These are phyloP conservation scores for Melanomma pulvis-pyrius DNA, from an alignment of 495 filamentous ascomycete species.

Conservation along the genomic window DNA sequence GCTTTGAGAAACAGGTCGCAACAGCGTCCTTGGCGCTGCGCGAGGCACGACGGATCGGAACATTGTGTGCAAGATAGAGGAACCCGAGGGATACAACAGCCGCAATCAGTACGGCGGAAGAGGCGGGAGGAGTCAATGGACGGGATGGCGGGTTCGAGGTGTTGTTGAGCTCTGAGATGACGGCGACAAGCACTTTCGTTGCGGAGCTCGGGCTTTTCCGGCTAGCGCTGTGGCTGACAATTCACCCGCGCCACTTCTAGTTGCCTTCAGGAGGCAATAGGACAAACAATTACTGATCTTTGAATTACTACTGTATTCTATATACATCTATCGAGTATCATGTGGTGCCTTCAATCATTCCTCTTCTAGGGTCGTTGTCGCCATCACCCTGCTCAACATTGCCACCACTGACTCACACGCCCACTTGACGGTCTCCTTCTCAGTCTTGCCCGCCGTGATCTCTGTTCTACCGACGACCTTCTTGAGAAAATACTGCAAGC, in stretches of 20 bases:
- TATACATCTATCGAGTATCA: conserved; percentile 3
- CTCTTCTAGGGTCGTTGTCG: conserved; percentile 13
- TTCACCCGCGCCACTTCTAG: background rate
- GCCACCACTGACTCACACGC: conserved; percentile 68
- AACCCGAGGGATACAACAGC: conserved; percentile 37
- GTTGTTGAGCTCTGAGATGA: conserved; percentile 22
- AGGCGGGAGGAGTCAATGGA: conserved; percentile 38
- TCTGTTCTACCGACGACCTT: conserved; percentile 74
- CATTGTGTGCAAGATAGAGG: conserved; percentile 55
- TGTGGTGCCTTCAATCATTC: background rate
- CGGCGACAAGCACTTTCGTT: conserved; percentile 20
- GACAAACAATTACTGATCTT: conserved; percentile 1
- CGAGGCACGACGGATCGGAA: conserved; percentile 72
- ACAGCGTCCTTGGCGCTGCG: conserved; percentile 65
- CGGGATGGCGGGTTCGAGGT: conserved; percentile 18
- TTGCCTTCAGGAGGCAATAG: background rate
- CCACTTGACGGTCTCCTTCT: conserved; percentile 68
- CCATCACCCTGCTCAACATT: conserved; percentile 37
- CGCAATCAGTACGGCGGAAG: conserved; percentile 32
- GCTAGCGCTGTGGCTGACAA: conserved; percentile 9
- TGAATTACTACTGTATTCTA: background rate
- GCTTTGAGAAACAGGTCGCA: conserved; percentile 53
- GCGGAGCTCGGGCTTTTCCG: conserved; percentile 17
- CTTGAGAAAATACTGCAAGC: conserved; percentile 76
- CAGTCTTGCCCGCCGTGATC: conserved; percentile 61